These are phyloP conservation scores for Boletales sp. DNA, from an alignment of 768 basidiomycete species.

Conservation along the genomic window DNA sequence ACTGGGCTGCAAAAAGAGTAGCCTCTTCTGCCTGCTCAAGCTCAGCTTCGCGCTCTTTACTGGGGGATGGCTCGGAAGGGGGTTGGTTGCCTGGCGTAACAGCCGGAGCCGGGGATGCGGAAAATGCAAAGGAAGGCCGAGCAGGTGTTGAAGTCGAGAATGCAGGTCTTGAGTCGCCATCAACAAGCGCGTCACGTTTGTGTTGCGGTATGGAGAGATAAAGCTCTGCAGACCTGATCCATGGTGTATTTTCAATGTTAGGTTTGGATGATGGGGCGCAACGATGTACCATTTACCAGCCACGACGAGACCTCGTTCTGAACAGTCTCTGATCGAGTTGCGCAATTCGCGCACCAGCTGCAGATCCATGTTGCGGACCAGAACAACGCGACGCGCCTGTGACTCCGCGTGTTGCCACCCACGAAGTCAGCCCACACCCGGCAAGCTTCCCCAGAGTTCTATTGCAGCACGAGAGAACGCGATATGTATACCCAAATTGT, in stretches of 20 bases:
- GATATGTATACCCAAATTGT: conserved; percentile 15
- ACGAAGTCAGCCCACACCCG: too few relatives aligned
- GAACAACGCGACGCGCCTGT: background rate
- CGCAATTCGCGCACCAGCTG: conserved; percentile 56
- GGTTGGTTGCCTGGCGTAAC: conserved; percentile 23
- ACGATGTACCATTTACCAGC: conserved; percentile 73
- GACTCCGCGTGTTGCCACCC: conserved; percentile 10
- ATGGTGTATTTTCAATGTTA: conserved; percentile 15
- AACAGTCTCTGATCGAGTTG: conserved; percentile 64
- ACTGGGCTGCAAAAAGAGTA: conserved; percentile 63
- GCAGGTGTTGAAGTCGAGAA: conserved; percentile 64
- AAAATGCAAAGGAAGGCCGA: conserved; percentile 36
- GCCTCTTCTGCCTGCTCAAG: conserved; percentile 68
- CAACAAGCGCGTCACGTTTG: conserved; percentile 37
- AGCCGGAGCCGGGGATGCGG: conserved; percentile 21
- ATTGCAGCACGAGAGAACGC: background rate
- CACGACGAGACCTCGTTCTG: conserved; percentile 63
- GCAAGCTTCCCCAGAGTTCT: background rate
- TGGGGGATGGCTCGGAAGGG: conserved; percentile 17
- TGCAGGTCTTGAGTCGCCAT: conserved; percentile 22
- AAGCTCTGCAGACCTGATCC: conserved; percentile 70
- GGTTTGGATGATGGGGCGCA: conserved; percentile 4
- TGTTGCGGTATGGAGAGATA: conserved; percentile 54
- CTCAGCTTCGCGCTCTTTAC: conserved; percentile 38
- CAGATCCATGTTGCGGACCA: conserved; percentile 36